Base-by-base conservation (phyloP, 805 yeast genomes). In the Candida maesae region DNA sequence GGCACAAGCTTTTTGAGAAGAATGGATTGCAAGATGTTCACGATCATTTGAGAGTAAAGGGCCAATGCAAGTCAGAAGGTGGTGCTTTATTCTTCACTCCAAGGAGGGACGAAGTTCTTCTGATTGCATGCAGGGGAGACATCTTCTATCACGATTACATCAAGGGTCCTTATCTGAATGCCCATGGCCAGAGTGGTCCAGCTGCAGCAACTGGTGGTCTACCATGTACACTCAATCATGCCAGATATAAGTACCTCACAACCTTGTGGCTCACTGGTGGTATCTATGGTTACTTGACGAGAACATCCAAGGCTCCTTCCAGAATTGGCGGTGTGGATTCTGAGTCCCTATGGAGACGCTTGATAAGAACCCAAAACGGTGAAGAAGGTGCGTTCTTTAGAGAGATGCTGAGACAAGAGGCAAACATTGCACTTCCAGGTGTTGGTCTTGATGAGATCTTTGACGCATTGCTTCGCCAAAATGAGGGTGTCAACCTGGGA, bases 111-210 rank as follows among this genome's bases (percentile, higher is more conserved):
- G 60, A 53, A 29, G 56, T 66, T 18, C 58, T 59, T 33, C 42
- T 61, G 21, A 38, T 44, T 17, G 41, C 50, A 3, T 47, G 44
- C 29, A 45, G 25, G 14, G 48, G 41, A 42, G 47, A 42, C 62
- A 58, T 19, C 41, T 60, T 45, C 48, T 50, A 56, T 59, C 64
- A 55, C 28, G 61, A 58, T 17, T 64, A 66, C 8, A 67, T 75
- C 47, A 74, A 74, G 41, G 84, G 86, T 0, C 93, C 91, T 12
- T 85, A 83, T 55, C 63, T 85, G 55, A 83, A 86, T 40, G 67
- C 69, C 5, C 89, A 84, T 59, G 95, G 95, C 17, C 93, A 85
- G 58, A 73, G 81, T 3, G 84, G 84, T 24, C 66, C 68, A 9
- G 73, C 73, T 15, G 68, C 79, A 3, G 65, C 70, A 45, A 71